A percentile compares a stretch with the other conserved stretches of the same genome.
phyloP scores from a whole-genome alignment of 176 grass and related monocot genomes.

The Typha latifolia region DNA sequence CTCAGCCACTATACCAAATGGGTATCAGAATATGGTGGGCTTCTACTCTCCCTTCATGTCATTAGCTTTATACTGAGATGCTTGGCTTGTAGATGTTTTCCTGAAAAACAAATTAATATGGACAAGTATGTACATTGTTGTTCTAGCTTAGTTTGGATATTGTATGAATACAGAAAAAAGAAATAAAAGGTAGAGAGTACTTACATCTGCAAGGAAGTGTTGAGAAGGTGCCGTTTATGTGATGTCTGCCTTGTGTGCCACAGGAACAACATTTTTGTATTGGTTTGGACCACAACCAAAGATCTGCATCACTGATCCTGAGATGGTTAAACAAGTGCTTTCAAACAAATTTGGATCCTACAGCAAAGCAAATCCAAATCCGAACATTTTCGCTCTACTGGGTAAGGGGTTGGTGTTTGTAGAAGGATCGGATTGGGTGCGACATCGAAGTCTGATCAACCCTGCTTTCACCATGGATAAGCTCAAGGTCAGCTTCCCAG shows the following conservation, averaged over 20 bases:
- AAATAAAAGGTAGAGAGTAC: too few relatives aligned
- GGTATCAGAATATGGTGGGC: constrained; percentile 36
- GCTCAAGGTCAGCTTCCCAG: constrained; percentile 32
- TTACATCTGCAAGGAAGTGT: neutral
- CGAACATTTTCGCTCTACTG: constrained; percentile 20
- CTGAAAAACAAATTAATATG: neutral
- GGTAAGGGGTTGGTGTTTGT: constrained; percentile 43
- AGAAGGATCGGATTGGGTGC: constrained; percentile 49
- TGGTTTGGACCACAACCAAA: constrained; percentile 33
- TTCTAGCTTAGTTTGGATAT: too few relatives aligned
- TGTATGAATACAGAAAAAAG: too few relatives aligned
- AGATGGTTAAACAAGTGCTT: constrained; percentile 30
- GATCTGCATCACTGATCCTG: constrained; percentile 33
- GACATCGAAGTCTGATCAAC: constrained; percentile 45
- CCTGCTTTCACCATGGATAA: constrained; percentile 53
- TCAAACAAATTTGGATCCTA: constrained; percentile 27
- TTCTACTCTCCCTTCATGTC: neutral
- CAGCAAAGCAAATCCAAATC: constrained; percentile 17
- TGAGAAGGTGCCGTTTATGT: neutral
- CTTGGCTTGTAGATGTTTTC: neutral
- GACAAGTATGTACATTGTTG: neutral
- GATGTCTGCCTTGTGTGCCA: neutral
- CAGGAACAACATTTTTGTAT: constrained; percentile 38
- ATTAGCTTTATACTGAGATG: neutral
- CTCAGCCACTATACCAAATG: constrained; percentile 36